phyloP scores from a whole-genome alignment of 2,329 filamentous ascomycete genomes.

The Curvularia spicifera region DNA sequence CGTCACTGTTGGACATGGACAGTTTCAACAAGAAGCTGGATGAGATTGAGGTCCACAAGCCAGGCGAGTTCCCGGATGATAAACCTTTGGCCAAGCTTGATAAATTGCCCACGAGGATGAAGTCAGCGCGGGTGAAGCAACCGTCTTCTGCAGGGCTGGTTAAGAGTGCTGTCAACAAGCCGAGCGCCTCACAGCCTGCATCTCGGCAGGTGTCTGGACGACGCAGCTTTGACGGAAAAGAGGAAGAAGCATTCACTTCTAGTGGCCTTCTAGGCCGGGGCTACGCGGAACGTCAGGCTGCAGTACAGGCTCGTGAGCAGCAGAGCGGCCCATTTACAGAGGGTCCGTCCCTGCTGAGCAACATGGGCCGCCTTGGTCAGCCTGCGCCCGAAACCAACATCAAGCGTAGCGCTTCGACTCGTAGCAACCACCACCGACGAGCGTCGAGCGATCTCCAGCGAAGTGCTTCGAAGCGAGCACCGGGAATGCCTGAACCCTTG shows the following conservation, averaged over 20 bases:
- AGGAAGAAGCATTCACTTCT: slow-evolving; percentile 54
- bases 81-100: slow-evolving; percentile 33
- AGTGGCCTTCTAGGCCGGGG: slow-evolving; percentile 57
- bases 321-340: slow-evolving; percentile 60
- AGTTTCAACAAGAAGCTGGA: slow-evolving; percentile 59
- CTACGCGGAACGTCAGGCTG: slow-evolving; percentile 56
- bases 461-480: slow-evolving; percentile 53
- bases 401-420: slow-evolving; percentile 41
- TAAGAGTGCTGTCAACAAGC: slow-evolving; percentile 26
- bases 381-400: slow-evolving; percentile 24
- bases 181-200: slow-evolving; percentile 23
- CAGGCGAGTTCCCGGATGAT: slow-evolving; percentile 38
- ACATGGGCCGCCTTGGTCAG: slow-evolving; percentile 40
- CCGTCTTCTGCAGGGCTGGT: slow-evolving; percentile 46
- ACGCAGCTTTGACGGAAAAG: slow-evolving; percentile 31
- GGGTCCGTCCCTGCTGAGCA: slow-evolving; percentile 64
- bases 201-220: slow-evolving; percentile 30
- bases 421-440: slow-evolving; percentile 40
- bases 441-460: slow-evolving; percentile 52
- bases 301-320: slow-evolving; percentile 49
- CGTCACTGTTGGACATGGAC: slow-evolving; percentile 69
- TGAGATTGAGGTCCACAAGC: slow-evolving; percentile 31
- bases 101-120: slow-evolving; percentile 45
- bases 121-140: slow-evolving; percentile 47
- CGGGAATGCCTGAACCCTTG: slow-evolving; percentile 63